Percentiles rank a stretch among this genome's conserved stretches.
Conservation (phyloP, 208 protist species). For the Trypanosomatidae sp. region DNA sequence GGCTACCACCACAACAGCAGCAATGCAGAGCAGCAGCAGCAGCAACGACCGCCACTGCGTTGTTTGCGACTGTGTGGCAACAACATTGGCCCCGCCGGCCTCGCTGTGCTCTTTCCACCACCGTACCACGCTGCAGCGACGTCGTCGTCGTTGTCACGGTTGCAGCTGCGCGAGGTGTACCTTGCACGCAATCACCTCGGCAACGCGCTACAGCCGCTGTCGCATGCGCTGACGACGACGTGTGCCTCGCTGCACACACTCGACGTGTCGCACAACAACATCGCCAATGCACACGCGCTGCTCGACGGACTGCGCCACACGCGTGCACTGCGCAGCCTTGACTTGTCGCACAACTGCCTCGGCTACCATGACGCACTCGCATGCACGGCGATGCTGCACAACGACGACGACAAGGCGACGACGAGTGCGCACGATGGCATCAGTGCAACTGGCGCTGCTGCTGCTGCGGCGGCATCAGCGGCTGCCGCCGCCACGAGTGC, state of each 20-base stretch:
- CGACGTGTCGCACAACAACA: conserved; percentile 49
- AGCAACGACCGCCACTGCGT: not conserved
- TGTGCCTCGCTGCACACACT: conserved; percentile 10
- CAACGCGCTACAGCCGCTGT: conserved; percentile 22
- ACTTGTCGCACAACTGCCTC: conserved; percentile 66
- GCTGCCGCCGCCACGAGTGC: conserved; percentile 15
- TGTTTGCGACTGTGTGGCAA: conserved; percentile 46
- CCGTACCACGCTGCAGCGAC: conserved; percentile 1
- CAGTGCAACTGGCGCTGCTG: conserved; percentile 13
- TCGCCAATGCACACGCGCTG: conserved; percentile 16
- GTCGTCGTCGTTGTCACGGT: not conserved
- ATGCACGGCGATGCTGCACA: too few relatives aligned
- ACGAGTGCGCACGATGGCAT: too few relatives aligned
- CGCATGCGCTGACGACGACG: conserved; percentile 7
- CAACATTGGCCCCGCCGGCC: conserved; percentile 35
- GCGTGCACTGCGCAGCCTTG: conserved; percentile 13
- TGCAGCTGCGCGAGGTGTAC: conserved; percentile 35
- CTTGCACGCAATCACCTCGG: conserved; percentile 54
- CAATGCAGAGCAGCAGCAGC: not conserved
- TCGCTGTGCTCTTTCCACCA: conserved; percentile 26
- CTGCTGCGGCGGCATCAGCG: conserved; percentile 19
- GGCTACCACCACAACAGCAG: not conserved
- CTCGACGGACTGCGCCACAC: conserved; percentile 9
- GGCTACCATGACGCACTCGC: too few relatives aligned
- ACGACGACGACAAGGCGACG: too few relatives aligned